A percentile compares a stretch with the other conserved stretches of the same genome.
Evolutionary conservation across 2,329 filamentous ascomycete genomes (phyloP).

Genomic region (Scedosporium minutisporum): DNA sequence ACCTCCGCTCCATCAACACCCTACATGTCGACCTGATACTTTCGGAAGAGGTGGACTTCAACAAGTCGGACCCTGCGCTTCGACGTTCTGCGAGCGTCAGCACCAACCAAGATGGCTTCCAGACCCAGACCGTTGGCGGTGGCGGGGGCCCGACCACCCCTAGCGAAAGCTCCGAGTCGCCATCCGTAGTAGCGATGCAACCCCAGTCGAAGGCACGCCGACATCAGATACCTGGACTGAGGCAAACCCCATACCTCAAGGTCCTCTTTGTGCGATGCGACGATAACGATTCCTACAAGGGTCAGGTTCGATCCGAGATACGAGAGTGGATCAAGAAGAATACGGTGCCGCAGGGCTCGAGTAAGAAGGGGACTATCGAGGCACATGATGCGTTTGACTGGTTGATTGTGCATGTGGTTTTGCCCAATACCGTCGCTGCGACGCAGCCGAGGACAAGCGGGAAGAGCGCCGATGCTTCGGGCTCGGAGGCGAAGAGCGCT

Average conservation of each 20-base stretch:
- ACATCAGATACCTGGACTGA: constrained; percentile 90
- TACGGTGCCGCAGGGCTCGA: constrained; percentile 45
- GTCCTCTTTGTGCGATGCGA: constrained; percentile 84
- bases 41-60: constrained; percentile 31
- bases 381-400: constrained; percentile 96
- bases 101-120: constrained; percentile 48
- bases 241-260: constrained; percentile 89
- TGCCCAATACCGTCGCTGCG: constrained; percentile 74
- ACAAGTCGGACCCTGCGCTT: constrained; percentile 24
- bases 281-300: constrained; percentile 90
- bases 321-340: constrained; percentile 86
- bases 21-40: constrained; percentile 83
- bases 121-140: constrained; percentile 43
- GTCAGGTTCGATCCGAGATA: constrained; percentile 64
- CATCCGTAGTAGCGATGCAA: constrained; percentile 5
- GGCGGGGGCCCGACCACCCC: constrained; percentile 20
- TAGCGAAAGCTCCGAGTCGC: constrained; percentile 26
- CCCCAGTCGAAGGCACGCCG: constrained; percentile 48
- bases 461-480: constrained; percentile 40
- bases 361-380: constrained; percentile 59
- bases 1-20: constrained; percentile 84
- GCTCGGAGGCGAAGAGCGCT: constrained; percentile 56
- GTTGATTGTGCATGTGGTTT: constrained; percentile 84
- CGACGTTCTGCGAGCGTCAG: constrained; percentile 23
- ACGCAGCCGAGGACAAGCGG: constrained; percentile 61